Evolutionary conservation across 129 eudicot genomes (phyloP), one percentile per base, ranked within the genome.

Genomic region (Flaveria trinervia): DNA sequence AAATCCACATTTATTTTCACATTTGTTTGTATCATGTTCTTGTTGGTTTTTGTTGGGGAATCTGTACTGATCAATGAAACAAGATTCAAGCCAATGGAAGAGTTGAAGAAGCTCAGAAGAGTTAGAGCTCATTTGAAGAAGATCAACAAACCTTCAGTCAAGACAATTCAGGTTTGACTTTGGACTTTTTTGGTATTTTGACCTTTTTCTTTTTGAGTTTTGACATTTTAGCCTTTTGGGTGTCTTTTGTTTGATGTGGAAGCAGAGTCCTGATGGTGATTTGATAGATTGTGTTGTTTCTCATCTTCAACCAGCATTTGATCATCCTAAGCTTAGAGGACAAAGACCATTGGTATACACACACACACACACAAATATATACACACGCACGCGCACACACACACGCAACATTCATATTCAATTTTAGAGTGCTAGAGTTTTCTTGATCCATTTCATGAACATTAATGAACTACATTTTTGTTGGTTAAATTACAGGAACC

Each of bases 301-400:
- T 70, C 97, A 94, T 86, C 96, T 91, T 78, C 99, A 94, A 75
- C 97, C 99, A 80, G 97, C 99, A 70, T 94, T 94, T 82, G 99
- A 94, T 77, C 99, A 94, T 78, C 99, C 99, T 70, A 72, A 64
- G 78, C 97, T 94, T 68, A 89, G 75, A 85, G 99, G 97, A 56
- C 96, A 86, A 73, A 91, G 76, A 81, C 96, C 97, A 84, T 74
- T 91, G 96, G 97, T 93, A 89, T 52, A 25, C 4, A 17, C 41
- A 36, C 5, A 36, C 4, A 36, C 41, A 36, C 41, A 36, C 41
- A 36, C 0, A 33, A 4, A 33, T 4, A 33, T 33, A 33, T 1
- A 33, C 39, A 33, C 39, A 20, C 9, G 17, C 11, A 8, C 23
- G 1, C 22, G 17, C 60, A 7, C 8, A 5, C 17, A 54, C 8